Conservation (phyloP, 352 stramenopile species). For the Globisporangium rhizosaccharum region DNA sequence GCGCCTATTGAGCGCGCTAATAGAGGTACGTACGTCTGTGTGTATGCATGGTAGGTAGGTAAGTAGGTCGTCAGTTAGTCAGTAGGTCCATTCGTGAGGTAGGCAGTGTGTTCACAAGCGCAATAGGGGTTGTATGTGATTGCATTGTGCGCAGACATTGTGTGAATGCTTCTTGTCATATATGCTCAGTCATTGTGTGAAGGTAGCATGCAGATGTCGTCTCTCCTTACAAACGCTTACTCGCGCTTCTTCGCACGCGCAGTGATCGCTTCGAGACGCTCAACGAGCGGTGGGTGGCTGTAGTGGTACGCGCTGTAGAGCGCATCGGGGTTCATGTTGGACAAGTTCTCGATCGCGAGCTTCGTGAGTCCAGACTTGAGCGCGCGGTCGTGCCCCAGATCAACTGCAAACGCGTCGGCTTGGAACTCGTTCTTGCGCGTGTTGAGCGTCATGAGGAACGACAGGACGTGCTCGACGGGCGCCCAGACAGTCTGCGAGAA, state of each 20-base stretch:
- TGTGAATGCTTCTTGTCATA: constrained; percentile 5
- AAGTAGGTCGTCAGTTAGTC: not conserved
- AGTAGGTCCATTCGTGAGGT: not conserved
- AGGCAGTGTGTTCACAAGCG: too few species aligned
- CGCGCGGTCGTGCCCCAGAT: constrained; percentile 85
- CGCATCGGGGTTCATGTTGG: constrained; percentile 94
- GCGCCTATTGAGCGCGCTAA: constrained; percentile 21
- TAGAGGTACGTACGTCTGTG: too few species aligned
- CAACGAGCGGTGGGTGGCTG: constrained; percentile 94
- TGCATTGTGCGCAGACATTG: not conserved
- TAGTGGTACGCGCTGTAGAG: constrained; percentile 97
- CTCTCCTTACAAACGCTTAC: constrained; percentile 19
- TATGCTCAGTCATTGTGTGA: not conserved
- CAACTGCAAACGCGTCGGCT: constrained; percentile 93
- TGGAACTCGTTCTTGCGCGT: constrained; percentile 80
- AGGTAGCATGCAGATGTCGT: not conserved
- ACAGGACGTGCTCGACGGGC: constrained; percentile 69
- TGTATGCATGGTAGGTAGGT: too few species aligned
- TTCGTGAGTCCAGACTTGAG: constrained; percentile 95
- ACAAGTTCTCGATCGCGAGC: constrained; percentile 96
- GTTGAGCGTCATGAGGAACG: constrained; percentile 73
- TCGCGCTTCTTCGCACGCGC: constrained; percentile 52
- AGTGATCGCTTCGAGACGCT: constrained; percentile 93
- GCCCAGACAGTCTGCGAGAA: constrained; percentile 83
- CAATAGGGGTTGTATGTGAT: too few species aligned